Evolutionary conservation across 768 basidiomycete species (phyloP).

Genomic region (Myochromella boudieri): DNA sequence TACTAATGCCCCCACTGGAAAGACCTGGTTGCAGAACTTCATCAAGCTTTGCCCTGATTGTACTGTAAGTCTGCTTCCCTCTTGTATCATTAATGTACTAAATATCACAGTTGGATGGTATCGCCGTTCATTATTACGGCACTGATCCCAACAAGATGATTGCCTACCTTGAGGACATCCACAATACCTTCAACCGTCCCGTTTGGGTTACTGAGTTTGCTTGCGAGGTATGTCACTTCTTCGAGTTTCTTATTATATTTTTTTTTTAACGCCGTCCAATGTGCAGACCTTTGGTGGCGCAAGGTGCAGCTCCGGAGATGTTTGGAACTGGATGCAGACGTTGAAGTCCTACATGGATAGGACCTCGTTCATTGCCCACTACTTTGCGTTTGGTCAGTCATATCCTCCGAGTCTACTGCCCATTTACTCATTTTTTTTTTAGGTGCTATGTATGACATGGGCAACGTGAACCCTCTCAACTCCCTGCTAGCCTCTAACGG

Average conservation of each 20-base stretch:
- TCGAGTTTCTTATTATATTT: not conserved
- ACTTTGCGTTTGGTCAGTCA: conserved; percentile 64
- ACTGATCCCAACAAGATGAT: conserved; percentile 46
- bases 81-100: not conserved
- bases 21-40: conserved; percentile 66
- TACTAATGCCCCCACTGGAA: conserved; percentile 58
- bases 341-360: conserved; percentile 46
- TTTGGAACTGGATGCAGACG: conserved; percentile 47
- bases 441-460: conserved; percentile 59
- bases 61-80: conserved; percentile 38
- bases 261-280: not conserved
- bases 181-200: conserved; percentile 39
- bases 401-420: not conserved
- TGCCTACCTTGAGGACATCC: conserved; percentile 45
- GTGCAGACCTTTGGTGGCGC: conserved; percentile 53
- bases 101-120: conserved; percentile 44
- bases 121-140: conserved; percentile 75
- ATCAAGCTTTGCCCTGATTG: conserved; percentile 51
- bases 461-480: conserved; percentile 56
- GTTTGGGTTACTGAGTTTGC: conserved; percentile 76
- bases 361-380: conserved; percentile 37
- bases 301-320: conserved; percentile 39
- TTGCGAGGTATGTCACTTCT: conserved; percentile 44
- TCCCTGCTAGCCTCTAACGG: conserved; percentile 46
- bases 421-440: not conserved